Percentiles rank a stretch among this genome's conserved stretches.
Evolutionary conservation across 2,329 filamentous ascomycete genomes (phyloP).

Genomic region (Colletotrichum orchidophilum): DNA sequence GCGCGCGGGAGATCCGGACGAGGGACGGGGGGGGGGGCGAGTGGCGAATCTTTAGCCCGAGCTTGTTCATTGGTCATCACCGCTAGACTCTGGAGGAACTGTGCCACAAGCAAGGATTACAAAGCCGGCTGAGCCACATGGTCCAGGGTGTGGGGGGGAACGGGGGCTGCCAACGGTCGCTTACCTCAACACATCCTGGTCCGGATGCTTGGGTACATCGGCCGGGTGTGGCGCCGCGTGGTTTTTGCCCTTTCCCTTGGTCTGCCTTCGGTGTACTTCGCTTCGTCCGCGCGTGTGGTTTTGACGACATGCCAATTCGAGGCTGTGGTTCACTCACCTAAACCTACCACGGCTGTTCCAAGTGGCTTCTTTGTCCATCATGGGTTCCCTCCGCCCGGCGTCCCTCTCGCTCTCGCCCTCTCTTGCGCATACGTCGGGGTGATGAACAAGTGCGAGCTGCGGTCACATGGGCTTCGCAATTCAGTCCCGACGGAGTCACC

Average conservation of each 20-base stretch:
- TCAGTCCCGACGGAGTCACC: background rate
- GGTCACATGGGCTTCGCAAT: background rate
- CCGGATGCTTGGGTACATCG: background rate
- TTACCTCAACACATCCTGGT: background rate
- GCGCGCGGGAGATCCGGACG: constrained; percentile 3
- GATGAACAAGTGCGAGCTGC: background rate
- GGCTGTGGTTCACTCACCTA: background rate
- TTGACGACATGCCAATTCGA: constrained; percentile 12
- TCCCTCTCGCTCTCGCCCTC: background rate
- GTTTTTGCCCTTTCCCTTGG: background rate
- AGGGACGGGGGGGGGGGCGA: background rate
- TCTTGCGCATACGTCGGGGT: background rate
- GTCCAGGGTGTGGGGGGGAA: background rate
- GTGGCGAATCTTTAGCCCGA: background rate
- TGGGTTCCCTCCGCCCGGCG: background rate
- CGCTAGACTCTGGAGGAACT: background rate
- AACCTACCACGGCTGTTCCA: background rate
- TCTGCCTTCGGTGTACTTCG: background rate
- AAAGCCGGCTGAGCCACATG: background rate
- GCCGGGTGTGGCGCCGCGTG: constrained; percentile 1
- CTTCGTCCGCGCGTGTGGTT: background rate
- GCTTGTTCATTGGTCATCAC: background rate
- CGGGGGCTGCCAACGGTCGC: background rate
- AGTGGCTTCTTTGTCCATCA: background rate
- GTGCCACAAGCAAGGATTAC: background rate